Conservation (phyloP, 2,329 filamentous ascomycete genomes). For the Eutypa lata region DNA sequence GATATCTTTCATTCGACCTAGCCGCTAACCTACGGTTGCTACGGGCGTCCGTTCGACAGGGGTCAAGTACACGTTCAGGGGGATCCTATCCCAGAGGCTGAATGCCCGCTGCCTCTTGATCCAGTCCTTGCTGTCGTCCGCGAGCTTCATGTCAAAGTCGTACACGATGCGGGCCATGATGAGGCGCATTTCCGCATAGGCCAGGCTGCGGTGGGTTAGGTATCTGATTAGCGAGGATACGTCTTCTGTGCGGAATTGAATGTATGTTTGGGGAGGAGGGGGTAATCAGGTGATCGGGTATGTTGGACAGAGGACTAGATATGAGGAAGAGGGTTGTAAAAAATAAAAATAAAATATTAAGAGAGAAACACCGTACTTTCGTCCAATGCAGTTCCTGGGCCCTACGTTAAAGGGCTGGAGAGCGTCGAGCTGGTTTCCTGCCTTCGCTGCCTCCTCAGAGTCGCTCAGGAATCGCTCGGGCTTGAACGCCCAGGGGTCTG, state of each 20-base stretch:
- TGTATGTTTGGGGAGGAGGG: too few relatives aligned
- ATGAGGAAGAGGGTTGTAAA: too few relatives aligned
- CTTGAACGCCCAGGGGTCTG: constrained; percentile 33
- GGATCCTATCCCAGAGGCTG: constrained; percentile 29
- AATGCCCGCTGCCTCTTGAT: constrained; percentile 29
- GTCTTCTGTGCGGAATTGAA: too few relatives aligned
- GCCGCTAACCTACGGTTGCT: too few relatives aligned
- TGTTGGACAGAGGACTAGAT: too few relatives aligned
- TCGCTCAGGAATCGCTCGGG: constrained; percentile 36
- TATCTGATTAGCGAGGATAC: not conserved
- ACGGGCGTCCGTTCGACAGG: not conserved
- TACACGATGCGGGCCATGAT: constrained; percentile 42
- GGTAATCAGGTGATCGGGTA: too few relatives aligned
- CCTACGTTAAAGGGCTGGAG: constrained; percentile 35
- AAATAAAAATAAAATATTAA: not conserved
- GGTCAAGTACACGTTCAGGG: not conserved
- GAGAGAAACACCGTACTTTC: constrained; percentile 29
- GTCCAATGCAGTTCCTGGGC: constrained; percentile 36
- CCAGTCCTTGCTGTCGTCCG: constrained; percentile 31
- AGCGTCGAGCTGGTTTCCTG: constrained; percentile 26
- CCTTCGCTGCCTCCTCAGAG: constrained; percentile 21
- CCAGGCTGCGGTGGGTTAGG: constrained; percentile 27
- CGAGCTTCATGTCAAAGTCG: constrained; percentile 41
- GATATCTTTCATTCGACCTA: too few relatives aligned
- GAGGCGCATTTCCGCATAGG: constrained; percentile 46